Conservation (phyloP, 1,284 basidiomycete species). For the Ganoderma lingzhi region DNA sequence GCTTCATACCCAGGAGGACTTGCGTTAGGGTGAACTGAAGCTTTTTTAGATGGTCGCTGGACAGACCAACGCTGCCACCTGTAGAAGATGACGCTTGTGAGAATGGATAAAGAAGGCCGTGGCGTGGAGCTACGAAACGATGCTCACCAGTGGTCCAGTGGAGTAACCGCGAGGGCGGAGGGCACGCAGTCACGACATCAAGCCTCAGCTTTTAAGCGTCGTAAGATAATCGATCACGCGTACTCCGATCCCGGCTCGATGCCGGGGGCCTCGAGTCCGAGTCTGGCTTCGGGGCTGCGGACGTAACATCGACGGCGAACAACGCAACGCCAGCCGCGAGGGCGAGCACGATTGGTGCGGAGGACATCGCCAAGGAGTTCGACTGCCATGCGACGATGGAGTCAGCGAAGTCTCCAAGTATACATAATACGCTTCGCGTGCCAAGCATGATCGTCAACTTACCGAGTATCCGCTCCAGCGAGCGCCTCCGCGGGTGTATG, state of each 20-base stretch:
- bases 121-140: background rate
- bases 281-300: background rate
- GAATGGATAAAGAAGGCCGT: background rate
- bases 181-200: background rate
- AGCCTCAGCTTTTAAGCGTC: background rate
- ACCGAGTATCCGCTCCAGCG: constrained; percentile 4
- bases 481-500: constrained; percentile 23
- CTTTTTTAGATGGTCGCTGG: background rate
- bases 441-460: constrained; percentile 5
- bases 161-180: background rate
- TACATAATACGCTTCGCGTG: background rate
- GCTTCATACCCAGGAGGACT: background rate
- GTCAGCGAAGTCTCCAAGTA: constrained; percentile 11
- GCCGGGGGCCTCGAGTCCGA: background rate
- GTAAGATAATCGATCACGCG: constrained; percentile 1
- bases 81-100: background rate
- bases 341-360: constrained; percentile 22
- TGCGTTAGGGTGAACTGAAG: background rate
- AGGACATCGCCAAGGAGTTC: constrained; percentile 8
- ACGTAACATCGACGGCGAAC: constrained; percentile 23
- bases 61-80: background rate
- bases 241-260: background rate
- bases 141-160: background rate
- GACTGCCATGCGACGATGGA: constrained; percentile 6
- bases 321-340: constrained; percentile 17